phyloP scores from a whole-genome alignment of 164 flowering plant species.

The Tetracentron sinense region DNA sequence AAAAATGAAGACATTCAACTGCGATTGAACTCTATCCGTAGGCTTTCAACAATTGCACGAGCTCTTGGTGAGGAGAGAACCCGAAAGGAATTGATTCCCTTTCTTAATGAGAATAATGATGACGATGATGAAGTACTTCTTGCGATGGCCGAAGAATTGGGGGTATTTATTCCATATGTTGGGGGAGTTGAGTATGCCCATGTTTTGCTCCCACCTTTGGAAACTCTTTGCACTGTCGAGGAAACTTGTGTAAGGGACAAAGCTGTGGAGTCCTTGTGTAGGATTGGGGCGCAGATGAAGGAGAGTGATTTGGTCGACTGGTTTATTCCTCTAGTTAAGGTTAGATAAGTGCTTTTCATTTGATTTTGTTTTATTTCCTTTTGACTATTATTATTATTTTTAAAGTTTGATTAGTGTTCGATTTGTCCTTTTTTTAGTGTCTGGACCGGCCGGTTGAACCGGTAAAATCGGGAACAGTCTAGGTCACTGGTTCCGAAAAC shows the following conservation, averaged over 20 bases:
- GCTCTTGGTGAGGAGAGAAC: conserved; percentile 96
- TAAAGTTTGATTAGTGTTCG: too few species aligned
- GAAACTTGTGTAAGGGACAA: conserved; percentile 97
- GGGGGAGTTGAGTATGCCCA: conserved; percentile 91
- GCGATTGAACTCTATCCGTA: conserved; percentile 80
- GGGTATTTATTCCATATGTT: conserved; percentile 89
- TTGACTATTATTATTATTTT: background rate
- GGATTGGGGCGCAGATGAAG: conserved; percentile 90
- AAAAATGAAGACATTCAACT: conserved; percentile 96
- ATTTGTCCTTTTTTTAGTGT: too few species aligned
- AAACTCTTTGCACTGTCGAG: conserved; percentile 86
- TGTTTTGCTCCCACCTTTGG: conserved; percentile 82
- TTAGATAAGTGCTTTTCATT: conserved; percentile 20
- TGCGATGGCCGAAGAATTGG: conserved; percentile 95
- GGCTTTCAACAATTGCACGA: conserved; percentile 88
- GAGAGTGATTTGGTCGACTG: conserved; percentile 80
- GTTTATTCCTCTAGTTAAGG: conserved; percentile 94
- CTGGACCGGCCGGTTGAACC: too few species aligned
- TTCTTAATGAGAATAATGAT: conserved; percentile 92
- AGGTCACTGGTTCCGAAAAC: too few species aligned
- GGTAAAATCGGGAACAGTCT: too few species aligned
- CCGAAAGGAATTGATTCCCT: conserved; percentile 87
- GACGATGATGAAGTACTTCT: conserved; percentile 98
- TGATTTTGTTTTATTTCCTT: background rate
- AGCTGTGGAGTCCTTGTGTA: conserved; percentile 90